Base-by-base conservation (phyloP, 257 asterid species). In the Gentiana straminea region DNA sequence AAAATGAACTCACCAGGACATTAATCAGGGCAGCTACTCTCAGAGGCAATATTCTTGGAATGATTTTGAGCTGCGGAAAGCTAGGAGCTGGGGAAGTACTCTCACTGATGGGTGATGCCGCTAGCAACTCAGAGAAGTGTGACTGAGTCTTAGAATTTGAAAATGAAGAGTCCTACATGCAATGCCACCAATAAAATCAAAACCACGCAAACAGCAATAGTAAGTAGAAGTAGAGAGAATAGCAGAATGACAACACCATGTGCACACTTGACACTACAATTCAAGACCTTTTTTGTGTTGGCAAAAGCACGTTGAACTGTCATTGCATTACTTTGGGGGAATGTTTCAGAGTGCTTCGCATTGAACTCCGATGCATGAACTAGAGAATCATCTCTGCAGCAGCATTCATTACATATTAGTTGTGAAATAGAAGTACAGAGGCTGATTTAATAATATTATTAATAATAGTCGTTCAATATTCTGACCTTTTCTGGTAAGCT, bases 301-400 rank as follows among this genome's bases (percentile, higher is more conserved):
- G 95, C 83, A 81, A 92, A 92, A 70, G 99, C 99, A 56, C 85
- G 95, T 57, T 86, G 94, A 58, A 92, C 99, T 47, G 92, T 64
- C 80, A 83, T 68, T 1, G 99, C 97, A 79, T 85, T 97, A 71
- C 69, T 77, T 81, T 80, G 94, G 49, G 96, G 95, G 71, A 81
- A 82, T 8, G 95, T 78, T 58, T 81, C 98, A 5, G 67, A 64
- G 64, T 62, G 75, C 59, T 72, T 79, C 58, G 63, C 74, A 58
- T 56, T 68, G 71, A 58, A 70, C 71, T 87, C 94, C 46, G 87
- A 64, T 55, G 81, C 93, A 49, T 73, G 63, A 61, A 69, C 64
- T 51, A 84, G 81, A 71, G 86, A 71, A 67, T 87, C 93, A 67
- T 68, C 67, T 80, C 97, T 88, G 75, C 50, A 72, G 59, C 60